Conservation (phyloP, 768 basidiomycete species). For the Cyclocybe aegerita region DNA sequence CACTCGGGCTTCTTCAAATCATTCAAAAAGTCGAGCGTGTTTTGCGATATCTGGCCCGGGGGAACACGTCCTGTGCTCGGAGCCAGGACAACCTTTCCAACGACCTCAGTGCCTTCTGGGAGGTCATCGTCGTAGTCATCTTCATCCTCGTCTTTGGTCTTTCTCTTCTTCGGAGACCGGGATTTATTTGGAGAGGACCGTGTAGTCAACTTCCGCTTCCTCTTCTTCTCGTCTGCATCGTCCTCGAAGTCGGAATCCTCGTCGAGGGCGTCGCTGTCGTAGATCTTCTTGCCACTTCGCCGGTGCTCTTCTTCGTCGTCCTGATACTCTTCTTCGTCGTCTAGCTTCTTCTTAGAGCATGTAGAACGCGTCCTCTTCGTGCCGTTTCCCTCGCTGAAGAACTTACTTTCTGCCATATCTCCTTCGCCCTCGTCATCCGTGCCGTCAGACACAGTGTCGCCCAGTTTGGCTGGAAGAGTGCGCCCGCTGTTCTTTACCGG, state of each 20-base stretch:
- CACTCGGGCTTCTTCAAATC: conserved; percentile 71
- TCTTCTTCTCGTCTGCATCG: conserved; percentile 19
- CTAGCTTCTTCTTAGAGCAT: too few relatives aligned
- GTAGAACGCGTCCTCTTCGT: too few relatives aligned
- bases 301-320: too few relatives aligned
- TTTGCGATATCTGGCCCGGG: conserved; percentile 82
- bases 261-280: conserved; percentile 48
- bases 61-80: conserved; percentile 83
- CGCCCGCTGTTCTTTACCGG: too few relatives aligned
- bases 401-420: too few relatives aligned
- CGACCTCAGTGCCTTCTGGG: conserved; percentile 62
- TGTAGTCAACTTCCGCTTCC: conserved; percentile 16
- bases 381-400: too few relatives aligned
- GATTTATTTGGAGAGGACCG: conserved; percentile 7
- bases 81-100: conserved; percentile 77
- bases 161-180: conserved; percentile 21
- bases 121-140: conserved; percentile 34
- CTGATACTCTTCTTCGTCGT: too few relatives aligned
- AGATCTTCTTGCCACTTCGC: conserved; percentile 12
- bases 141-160: conserved; percentile 23
- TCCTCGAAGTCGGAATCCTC: conserved; percentile 28
- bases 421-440: too few relatives aligned
- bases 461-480: too few relatives aligned
- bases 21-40: conserved; percentile 76
- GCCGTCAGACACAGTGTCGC: too few relatives aligned